Evolutionary conservation across 176 grass and related monocot species (phyloP), one percentile per base, ranked within the genome.

Genomic region (Poa pratensis): DNA sequence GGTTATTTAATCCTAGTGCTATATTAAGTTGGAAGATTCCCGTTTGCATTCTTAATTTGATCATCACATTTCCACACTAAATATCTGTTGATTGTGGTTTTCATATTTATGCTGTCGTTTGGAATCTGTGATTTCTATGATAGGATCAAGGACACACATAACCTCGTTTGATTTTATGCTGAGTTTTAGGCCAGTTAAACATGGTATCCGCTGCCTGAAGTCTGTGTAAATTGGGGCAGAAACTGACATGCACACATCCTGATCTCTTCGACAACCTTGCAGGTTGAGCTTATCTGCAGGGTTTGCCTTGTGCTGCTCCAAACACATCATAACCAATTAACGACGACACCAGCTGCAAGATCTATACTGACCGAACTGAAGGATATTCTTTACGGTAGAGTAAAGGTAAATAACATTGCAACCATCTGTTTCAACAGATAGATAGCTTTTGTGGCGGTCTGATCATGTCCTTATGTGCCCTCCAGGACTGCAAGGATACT

Each of bases 261-360:
- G 52, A 91, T 78, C 59, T 81, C 35, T 76, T 34, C 55, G 8
- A 20, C 84, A 34, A 80, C 55, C 34, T 42, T 83, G 87, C 88
- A 98, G 96, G 93, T 98, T 87, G 93, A 98, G 87, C 89, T 98
- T 89, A 86, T 90, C 24, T 94, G 87, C 69, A 92, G 93, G 87
- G 81, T 98, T 85, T 95, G 80, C 78, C 86, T 85, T 24, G 87
- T 95, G 66, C 91, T 98, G 26, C 87, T 98, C 69, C 96, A 95
- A 84, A 98, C 94, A 68, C 96, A 98, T 86, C 96, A 95, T 81
- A 95, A 90, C 81, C 96, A 98, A 43, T 82, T 98, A 83, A 95
- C 89, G 74, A 86, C 85, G 12, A 94, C 91, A 3, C 80, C 86
- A 52, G 63, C 76, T 1, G 49, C 49, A 51, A 51, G 93, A 87